A percentile compares a stretch with the other conserved stretches of the same genome.
Conservation (phyloP, 23 red algal species). For the Gracilaria gracilis region DNA sequence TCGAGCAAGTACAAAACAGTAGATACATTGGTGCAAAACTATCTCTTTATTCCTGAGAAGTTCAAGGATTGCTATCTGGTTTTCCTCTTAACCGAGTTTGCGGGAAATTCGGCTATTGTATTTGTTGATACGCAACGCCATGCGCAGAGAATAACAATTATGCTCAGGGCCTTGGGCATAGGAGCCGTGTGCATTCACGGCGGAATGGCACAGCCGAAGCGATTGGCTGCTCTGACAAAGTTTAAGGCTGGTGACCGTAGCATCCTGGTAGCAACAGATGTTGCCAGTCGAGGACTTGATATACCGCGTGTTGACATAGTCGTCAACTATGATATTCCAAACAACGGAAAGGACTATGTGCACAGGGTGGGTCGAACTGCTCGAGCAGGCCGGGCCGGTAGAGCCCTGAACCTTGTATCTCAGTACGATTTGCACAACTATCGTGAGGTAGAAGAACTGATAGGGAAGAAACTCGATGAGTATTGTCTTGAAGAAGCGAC, state of each 20-base stretch:
- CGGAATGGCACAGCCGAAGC: constrained; percentile 92
- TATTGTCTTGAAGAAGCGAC: constrained; percentile 77
- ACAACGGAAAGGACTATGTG: constrained; percentile 96
- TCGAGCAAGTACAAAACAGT: constrained; percentile 95
- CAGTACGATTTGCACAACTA: constrained; percentile 98
- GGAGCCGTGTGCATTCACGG: constrained; percentile 95
- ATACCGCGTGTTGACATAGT: constrained; percentile 97
- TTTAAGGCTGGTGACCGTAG: constrained; percentile 87
- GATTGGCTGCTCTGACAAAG: constrained; percentile 85
- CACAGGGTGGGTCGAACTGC: constrained; percentile 97
- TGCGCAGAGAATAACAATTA: constrained; percentile 81
- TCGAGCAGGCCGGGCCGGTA: constrained; percentile 89
- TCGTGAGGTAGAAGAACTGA: constrained; percentile 93
- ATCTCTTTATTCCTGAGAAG: constrained; percentile 96
- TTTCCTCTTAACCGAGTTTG: constrained; percentile 85
- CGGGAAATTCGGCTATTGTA: constrained; percentile 82
- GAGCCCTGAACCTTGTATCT: constrained; percentile 94
- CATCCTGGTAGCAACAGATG: constrained; percentile 95
- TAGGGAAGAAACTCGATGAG: constrained; percentile 91
- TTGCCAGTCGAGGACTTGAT: constrained; percentile 96
- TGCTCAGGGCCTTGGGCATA: constrained; percentile 89
- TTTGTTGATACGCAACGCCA: constrained; percentile 98
- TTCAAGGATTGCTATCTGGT: constrained; percentile 98
- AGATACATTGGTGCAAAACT: constrained; percentile 92
- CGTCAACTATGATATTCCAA: constrained; percentile 98